Percentiles rank a stretch among this genome's conserved stretches.
These are phyloP conservation scores for Blastocystis sp. DNA, from an alignment of 352 stramenopile species.

Conservation along the genomic window DNA sequence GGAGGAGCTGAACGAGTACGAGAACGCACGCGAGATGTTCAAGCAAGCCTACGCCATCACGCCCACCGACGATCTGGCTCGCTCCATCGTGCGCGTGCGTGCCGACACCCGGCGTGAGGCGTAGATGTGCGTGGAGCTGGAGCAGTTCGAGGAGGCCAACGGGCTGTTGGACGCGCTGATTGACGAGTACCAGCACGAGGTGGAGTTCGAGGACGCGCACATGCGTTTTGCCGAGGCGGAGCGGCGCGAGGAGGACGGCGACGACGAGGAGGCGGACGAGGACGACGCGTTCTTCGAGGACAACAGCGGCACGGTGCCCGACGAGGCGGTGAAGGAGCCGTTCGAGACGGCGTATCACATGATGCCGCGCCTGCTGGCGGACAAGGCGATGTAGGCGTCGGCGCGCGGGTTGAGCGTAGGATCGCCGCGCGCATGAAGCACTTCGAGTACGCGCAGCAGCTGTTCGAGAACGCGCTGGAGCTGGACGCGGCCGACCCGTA, in stretches of 20 bases:
- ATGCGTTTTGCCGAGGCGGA: not conserved
- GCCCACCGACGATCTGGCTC: conserved; percentile 16
- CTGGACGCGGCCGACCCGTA: conserved; percentile 13
- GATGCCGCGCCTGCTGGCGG: conserved; percentile 22
- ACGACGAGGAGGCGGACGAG: not conserved
- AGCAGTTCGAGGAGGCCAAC: not conserved
- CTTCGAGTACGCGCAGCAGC: conserved; percentile 21
- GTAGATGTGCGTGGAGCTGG: conserved; percentile 35
- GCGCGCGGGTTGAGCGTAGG: not conserved
- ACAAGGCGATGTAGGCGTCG: conserved; percentile 9
- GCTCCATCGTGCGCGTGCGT: not conserved
- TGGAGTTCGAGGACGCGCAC: not conserved
- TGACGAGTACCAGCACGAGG: conserved; percentile 22
- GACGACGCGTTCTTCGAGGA: not conserved
- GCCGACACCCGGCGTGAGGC: too few species aligned
- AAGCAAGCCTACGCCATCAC: not conserved
- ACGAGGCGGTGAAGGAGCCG: not conserved
- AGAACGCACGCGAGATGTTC: not conserved
- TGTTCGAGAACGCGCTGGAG: not conserved
- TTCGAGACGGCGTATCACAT: conserved; percentile 19
- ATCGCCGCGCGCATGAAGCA: conserved; percentile 2
- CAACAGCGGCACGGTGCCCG: not conserved
- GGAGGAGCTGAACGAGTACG: not conserved
- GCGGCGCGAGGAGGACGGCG: too few species aligned
- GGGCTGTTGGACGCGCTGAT: too few species aligned